Evolutionary conservation across 192 early-diverging fungal species (phyloP), one percentile per base, ranked within the genome.

Genomic region (Rhizoclosmatium globosum): DNA sequence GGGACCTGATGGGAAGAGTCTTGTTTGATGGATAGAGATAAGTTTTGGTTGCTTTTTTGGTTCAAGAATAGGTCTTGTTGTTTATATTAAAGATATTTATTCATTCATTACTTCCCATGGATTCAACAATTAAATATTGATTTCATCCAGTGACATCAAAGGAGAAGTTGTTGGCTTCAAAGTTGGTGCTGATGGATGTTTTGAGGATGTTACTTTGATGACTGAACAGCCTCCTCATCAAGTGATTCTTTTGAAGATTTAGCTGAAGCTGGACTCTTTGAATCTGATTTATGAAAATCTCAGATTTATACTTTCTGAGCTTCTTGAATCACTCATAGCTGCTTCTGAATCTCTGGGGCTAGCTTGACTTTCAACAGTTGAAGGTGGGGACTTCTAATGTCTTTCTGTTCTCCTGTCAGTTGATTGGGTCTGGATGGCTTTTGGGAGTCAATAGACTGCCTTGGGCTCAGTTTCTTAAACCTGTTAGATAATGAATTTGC

Each of bases 21-120:
- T 95, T 31, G 70, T 92, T 64, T 96, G 47, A 80, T 94, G 85
- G 93, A 93, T 67, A 92, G 89, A 74, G 89, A 94, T 43, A 85
- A 92, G 82, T 96, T 94, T 79, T 92, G 92, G 48, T 94, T 2
- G 85, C 82, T 3, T 89, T 85, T 71, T 79, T 83, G 64, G 71
- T 89, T 38, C 81, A 86, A 50, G 85, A 76, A 57, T 76, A 31
- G 31, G 53, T 56, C 53, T 56, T 15, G 11, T 9, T n/a, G 53
- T 9, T 56, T 15, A 15, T 0, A 56, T 56, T n/a, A 9, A 15
- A n/a, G 53, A 15, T 56, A 15, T 56, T 15, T 56, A 15, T 56
- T 56, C 53, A 56, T 56, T 56, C 19, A 9, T 56, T 56, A 56
- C 19, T 56, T 56, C 53, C 9, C 53, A 15, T 31, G 31, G 31